A percentile compares a stretch with the other conserved stretches of the same genome.
phyloP scores from a whole-genome alignment of 331 rosid species.

The Quercus phellos region DNA sequence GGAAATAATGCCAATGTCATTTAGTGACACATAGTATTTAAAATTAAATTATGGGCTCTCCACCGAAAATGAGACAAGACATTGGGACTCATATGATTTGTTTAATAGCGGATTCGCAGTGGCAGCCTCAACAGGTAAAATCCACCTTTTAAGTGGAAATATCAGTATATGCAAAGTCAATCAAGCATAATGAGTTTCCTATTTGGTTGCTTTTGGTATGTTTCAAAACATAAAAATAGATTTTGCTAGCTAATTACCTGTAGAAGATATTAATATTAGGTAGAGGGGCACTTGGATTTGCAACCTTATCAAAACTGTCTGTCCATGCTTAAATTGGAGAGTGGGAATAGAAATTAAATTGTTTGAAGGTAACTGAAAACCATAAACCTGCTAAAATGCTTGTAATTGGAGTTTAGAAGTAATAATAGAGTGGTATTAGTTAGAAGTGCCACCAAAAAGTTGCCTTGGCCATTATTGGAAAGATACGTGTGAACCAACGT shows the following conservation, averaged over 20 bases:
- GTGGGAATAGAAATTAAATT: too few relatives aligned
- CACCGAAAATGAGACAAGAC: constrained; percentile 22
- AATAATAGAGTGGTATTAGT: too few relatives aligned
- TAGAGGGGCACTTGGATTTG: background rate
- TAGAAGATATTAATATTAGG: background rate
- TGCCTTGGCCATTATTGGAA: background rate
- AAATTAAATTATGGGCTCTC: constrained; percentile 33
- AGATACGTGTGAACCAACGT: background rate
- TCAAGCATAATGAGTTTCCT: constrained; percentile 20
- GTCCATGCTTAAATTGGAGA: background rate
- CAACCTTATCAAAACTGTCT: background rate
- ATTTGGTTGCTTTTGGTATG: constrained; percentile 21
- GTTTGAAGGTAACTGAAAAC: too few relatives aligned
- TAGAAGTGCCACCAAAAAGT: too few relatives aligned
- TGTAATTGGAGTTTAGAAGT: too few relatives aligned
- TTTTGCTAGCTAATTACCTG: background rate
- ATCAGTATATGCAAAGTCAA: constrained; percentile 4
- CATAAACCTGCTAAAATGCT: too few relatives aligned
- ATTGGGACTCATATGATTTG: constrained; percentile 27
- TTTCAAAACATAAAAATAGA: constrained; percentile 16
- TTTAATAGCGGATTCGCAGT: constrained; percentile 8
- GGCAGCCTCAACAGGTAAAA: constrained; percentile 30
- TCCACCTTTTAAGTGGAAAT: constrained; percentile 48
- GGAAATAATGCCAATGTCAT: background rate
- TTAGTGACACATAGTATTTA: constrained; percentile 9